A percentile compares a stretch with the other conserved stretches of the same genome.
Evolutionary conservation across 1,284 basidiomycete genomes (phyloP).

Genomic region (Fomitopsis betulina): DNA sequence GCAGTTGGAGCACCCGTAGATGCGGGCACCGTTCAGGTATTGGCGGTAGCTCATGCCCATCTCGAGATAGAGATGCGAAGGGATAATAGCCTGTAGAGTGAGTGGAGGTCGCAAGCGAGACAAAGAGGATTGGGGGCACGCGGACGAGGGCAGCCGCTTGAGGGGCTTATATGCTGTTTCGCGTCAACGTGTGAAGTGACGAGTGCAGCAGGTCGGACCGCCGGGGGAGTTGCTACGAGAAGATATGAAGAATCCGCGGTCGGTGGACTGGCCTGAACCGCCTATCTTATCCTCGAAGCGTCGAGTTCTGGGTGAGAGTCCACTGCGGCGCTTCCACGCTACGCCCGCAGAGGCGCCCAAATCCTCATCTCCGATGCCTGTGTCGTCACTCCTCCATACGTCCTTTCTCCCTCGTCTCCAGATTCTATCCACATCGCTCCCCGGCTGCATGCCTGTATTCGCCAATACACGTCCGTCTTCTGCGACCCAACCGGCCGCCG

Average conservation of each 20-base stretch:
- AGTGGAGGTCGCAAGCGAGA: conserved; percentile 2
- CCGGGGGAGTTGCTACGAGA: neutral
- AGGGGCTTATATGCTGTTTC: conserved; percentile 2
- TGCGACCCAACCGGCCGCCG: neutral
- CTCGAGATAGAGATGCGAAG: conserved; percentile 11
- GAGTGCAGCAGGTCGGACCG: conserved; percentile 4
- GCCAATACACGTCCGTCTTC: neutral
- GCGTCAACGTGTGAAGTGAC: conserved; percentile 10
- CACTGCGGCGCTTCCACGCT: conserved; percentile 3
- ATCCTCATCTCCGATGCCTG: neutral
- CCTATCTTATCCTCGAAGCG: conserved; percentile 6
- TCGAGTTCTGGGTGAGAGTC: conserved; percentile 1
- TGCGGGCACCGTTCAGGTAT: conserved; percentile 83
- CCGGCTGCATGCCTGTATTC: neutral
- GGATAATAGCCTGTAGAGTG: conserved; percentile 1
- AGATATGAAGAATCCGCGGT: neutral
- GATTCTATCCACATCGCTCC: neutral
- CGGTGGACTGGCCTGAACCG: conserved; percentile 1
- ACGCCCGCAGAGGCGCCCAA: conserved; percentile 3
- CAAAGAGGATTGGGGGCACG: conserved; percentile 1
- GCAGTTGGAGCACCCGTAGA: conserved; percentile 90
- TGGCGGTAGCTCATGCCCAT: conserved; percentile 91
- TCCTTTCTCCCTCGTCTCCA: neutral
- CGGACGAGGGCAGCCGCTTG: conserved; percentile 2
- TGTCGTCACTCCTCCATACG: too few species aligned